Evolutionary conservation across 441 rosid species (phyloP).

Genomic region (Bruguiera hainesii): DNA sequence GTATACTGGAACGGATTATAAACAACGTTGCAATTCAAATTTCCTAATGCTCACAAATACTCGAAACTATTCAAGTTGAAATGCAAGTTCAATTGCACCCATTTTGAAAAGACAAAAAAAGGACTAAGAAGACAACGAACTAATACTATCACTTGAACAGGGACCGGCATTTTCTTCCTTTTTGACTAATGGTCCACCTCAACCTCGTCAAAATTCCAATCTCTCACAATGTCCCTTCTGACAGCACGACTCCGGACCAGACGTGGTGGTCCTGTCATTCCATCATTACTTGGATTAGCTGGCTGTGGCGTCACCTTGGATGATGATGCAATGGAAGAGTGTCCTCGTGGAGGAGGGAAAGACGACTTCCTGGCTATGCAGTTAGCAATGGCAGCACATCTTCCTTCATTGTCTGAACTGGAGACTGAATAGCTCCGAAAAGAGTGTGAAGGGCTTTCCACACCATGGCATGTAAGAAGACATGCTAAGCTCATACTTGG

Average conservation of each 20-base stretch:
- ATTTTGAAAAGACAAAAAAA: slow-evolving; percentile 14
- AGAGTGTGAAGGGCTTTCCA: slow-evolving; percentile 89
- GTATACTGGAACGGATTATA: slow-evolving; percentile 8
- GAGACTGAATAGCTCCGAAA: slow-evolving; percentile 89
- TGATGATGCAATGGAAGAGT: slow-evolving; percentile 41
- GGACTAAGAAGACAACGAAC: slow-evolving; percentile 10
- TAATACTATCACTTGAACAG: slow-evolving; percentile 23
- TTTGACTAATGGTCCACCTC: slow-evolving; percentile 41
- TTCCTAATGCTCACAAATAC: slow-evolving; percentile 4
- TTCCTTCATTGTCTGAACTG: slow-evolving; percentile 83
- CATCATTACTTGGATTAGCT: slow-evolving; percentile 31
- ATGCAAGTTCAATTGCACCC: slow-evolving; percentile 28
- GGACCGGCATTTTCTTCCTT: slow-evolving; percentile 6
- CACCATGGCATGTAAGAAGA: slow-evolving; percentile 77
- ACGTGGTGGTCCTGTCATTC: slow-evolving; percentile 58
- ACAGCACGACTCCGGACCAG: slow-evolving; percentile 85
- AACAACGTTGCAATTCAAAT: slow-evolving; percentile 17
- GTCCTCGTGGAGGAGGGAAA: slow-evolving; percentile 56
- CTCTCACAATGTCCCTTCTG: slow-evolving; percentile 83
- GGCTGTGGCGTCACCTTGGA: slow-evolving; percentile 96
- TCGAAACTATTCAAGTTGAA: too few relatives aligned
- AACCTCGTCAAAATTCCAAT: slow-evolving; percentile 83
- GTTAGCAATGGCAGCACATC: slow-evolving; percentile 67
- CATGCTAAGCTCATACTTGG: slow-evolving; percentile 75
- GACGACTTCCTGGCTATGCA: slow-evolving; percentile 65